Base-by-base conservation (phyloP, 2,329 filamentous ascomycete species). In the Xylaria multiplex region DNA sequence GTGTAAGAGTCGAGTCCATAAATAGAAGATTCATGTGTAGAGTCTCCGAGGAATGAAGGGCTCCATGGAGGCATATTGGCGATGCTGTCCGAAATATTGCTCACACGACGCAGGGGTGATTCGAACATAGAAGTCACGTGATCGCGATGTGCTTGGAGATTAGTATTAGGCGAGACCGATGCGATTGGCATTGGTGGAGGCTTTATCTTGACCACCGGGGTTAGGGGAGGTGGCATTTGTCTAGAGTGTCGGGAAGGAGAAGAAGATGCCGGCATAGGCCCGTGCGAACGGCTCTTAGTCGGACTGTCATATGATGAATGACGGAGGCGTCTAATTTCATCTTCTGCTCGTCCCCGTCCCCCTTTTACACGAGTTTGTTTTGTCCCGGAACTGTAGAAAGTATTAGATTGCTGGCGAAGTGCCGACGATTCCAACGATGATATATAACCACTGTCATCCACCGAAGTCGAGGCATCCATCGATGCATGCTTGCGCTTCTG, bases 291-390 rank as follows among this genome's bases (percentile, higher is more conserved):
- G 72, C 82, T 80, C 80, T 93, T 93, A 56, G 89, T 92, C 4
- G 96, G 96, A 75, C 94, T 98, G 74, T 97, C 94, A 74, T 94
- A 95, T 1, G 93, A 97, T 1, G 95, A 97, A 68, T 92, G 92
- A 71, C 96, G 91, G 60, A 98, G 90, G 46, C 95, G 92, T 52
- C 92, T 92, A 82, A 99, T 97, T 79, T 97, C 96, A 74, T 96
- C 94, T 78, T 98, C 96, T 16, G 96, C 96, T 67, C 95, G 91
- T 35, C 95, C 95, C 67, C 93, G 91, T 35, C 95, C 95, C 66
- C 93, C 91, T 82, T 95, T 96, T 73, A 93, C 90, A 62, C 88
- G 87, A 56, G 91, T 91, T n/a, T 90, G 89, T 72, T 93, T 91
- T 59, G 90, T 86, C 74, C 96, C 93, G 0, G 93, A 95, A 3